Evolutionary conservation across 179 eudicot species (phyloP).

Genomic region (Patellifolia procumbens): DNA sequence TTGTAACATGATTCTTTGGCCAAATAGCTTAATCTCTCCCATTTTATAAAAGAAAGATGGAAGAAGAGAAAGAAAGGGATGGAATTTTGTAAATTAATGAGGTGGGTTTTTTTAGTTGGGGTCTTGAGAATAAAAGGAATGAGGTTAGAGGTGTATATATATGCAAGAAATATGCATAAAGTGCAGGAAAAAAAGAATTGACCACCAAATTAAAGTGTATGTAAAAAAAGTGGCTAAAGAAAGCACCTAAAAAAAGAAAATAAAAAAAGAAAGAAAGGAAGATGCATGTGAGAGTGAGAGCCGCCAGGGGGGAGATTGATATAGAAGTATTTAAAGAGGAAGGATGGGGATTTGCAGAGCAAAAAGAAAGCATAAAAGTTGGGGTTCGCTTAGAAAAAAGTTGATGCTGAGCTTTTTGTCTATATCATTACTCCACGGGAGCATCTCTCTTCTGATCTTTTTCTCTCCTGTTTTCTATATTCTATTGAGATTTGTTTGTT

Average conservation of each 20-base stretch:
- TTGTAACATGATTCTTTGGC: constrained; percentile 47
- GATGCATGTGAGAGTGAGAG: constrained; percentile 36
- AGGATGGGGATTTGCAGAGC: background rate
- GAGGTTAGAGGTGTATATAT: constrained; percentile 20
- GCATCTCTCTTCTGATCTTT: constrained; percentile 7
- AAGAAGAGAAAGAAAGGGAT: background rate
- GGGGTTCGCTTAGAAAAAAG: constrained; percentile 31
- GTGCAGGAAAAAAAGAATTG: constrained; percentile 20
- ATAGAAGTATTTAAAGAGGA: background rate
- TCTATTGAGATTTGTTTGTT: constrained; percentile 21
- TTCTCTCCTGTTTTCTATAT: background rate
- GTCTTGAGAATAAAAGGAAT: constrained; percentile 18
- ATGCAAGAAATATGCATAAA: background rate
- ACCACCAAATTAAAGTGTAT: constrained; percentile 24
- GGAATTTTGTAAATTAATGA: background rate
- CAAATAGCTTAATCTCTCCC: constrained; percentile 61
- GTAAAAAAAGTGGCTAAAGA: constrained; percentile 29
- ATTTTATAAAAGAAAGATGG: background rate
- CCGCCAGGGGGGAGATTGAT: constrained; percentile 15
- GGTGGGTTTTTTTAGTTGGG: background rate
- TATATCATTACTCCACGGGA: constrained; percentile 51
- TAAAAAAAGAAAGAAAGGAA: background rate
- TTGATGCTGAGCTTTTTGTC: constrained; percentile 54
- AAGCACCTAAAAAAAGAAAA: constrained; percentile 14
- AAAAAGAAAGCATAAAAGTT: constrained; percentile 18